phyloP scores from a whole-genome alignment of 352 stramenopile species.

The Pythium dissimile region DNA sequence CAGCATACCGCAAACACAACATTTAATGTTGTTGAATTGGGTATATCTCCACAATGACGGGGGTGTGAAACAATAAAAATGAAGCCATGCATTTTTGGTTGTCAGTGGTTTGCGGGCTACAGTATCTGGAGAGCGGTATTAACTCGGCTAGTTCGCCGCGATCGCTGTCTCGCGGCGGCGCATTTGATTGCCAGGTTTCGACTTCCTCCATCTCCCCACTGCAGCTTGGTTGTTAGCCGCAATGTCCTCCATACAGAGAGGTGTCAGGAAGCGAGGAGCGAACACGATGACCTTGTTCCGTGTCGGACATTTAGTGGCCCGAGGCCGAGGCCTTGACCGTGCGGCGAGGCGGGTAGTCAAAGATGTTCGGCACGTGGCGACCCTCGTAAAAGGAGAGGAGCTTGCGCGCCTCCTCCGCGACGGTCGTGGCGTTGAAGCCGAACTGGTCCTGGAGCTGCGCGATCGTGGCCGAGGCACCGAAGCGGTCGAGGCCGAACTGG shows the following conservation, averaged over 20 bases:
- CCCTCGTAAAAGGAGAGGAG: conserved; percentile 93
- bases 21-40: no score
- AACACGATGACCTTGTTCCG: no score
- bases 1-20: no score
- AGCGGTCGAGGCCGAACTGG: conserved; percentile 89
- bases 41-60: no score
- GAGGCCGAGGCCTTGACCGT: conserved; percentile 46
- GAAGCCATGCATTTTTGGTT: conserved; percentile 5
- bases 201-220: not conserved
- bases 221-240: not conserved
- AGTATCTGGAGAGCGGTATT: not conserved
- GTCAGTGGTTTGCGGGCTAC: not conserved
- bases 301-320: conserved; percentile 60
- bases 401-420: conserved; percentile 89
- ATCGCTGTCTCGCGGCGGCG: conserved; percentile 14
- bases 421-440: conserved; percentile 94
- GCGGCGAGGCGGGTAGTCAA: conserved; percentile 63
- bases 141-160: conserved; percentile 2
- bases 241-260: no score
- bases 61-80: conserved; percentile 4
- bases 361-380: conserved; percentile 60
- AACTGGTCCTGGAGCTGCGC: conserved; percentile 92
- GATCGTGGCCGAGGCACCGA: conserved; percentile 86
- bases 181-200: not conserved
- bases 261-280: no score